phyloP scores from a whole-genome alignment of 345 rosid species.

The Dimocarpus longan region DNA sequence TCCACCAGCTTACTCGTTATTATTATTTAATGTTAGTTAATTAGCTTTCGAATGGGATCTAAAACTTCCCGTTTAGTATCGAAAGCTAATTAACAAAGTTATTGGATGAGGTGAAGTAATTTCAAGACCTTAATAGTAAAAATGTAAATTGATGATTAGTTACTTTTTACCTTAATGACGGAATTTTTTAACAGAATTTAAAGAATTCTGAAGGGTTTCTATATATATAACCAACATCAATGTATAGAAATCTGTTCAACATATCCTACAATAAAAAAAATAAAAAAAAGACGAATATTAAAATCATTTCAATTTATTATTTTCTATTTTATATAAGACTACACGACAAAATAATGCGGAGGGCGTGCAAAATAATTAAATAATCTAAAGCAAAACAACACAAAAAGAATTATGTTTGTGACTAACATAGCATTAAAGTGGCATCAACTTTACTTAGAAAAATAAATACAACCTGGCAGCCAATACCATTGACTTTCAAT shows the following conservation, averaged over 20 bases:
- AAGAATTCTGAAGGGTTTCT: too few species aligned
- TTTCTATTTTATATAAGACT: background rate
- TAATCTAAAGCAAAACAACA: background rate
- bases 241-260: too few species aligned
- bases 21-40: background rate
- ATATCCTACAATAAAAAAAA: too few species aligned
- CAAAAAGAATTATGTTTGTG: background rate
- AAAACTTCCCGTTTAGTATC: background rate
- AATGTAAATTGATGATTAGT: too few species aligned
- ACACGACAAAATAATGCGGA: background rate
- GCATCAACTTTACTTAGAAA: conserved; percentile 4
- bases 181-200: too few species aligned
- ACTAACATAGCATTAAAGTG: background rate
- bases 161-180: too few species aligned
- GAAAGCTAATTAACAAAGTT: too few species aligned
- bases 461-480: background rate
- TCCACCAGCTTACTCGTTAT: background rate
- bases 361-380: background rate
- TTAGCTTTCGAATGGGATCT: background rate
- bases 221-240: too few species aligned
- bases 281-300: too few species aligned
- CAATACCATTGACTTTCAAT: background rate
- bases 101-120: too few species aligned
- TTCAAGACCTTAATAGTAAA: too few species aligned
- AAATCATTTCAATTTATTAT: too few species aligned